Percentiles rank a stretch among this genome's conserved stretches.
Evolutionary conservation across 768 basidiomycete species (phyloP).

Genomic region (Podaxis sp.): DNA sequence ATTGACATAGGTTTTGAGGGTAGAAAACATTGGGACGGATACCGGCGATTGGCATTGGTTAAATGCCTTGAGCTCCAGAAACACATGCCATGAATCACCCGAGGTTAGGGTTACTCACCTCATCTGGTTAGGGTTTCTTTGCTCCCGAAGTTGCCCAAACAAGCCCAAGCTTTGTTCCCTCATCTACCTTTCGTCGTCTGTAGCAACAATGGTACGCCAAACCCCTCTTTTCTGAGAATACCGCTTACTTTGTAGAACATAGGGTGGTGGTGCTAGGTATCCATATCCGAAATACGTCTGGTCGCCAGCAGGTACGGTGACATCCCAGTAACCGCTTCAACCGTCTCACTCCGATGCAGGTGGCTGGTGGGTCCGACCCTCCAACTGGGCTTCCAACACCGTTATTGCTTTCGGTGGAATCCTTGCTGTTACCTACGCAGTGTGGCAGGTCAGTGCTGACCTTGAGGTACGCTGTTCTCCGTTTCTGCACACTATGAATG

Average conservation of each 20-base stretch:
- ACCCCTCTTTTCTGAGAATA: background rate
- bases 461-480: conserved; percentile 61
- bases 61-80: background rate
- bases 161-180: background rate
- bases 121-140: conserved; percentile 9
- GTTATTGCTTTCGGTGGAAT: conserved; percentile 72
- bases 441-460: conserved; percentile 74
- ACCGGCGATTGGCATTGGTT: conserved; percentile 7
- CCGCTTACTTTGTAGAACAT: background rate
- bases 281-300: conserved; percentile 95
- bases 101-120: background rate
- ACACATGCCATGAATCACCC: background rate
- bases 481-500: background rate
- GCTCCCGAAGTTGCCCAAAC: background rate
- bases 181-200: background rate
- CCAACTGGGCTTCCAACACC: conserved; percentile 89
- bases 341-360: conserved; percentile 46
- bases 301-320: conserved; percentile 77
- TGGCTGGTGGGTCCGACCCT: conserved; percentile 94
- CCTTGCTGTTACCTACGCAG: conserved; percentile 55
- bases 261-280: conserved; percentile 87
- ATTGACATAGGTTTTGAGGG: conserved; percentile 38
- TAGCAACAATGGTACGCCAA: conserved; percentile 19
- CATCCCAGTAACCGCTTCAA: background rate
- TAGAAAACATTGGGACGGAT: conserved; percentile 8